Evolutionary conservation across 2,329 filamentous ascomycete species (phyloP).

Genomic region (Lojkania enalia): DNA sequence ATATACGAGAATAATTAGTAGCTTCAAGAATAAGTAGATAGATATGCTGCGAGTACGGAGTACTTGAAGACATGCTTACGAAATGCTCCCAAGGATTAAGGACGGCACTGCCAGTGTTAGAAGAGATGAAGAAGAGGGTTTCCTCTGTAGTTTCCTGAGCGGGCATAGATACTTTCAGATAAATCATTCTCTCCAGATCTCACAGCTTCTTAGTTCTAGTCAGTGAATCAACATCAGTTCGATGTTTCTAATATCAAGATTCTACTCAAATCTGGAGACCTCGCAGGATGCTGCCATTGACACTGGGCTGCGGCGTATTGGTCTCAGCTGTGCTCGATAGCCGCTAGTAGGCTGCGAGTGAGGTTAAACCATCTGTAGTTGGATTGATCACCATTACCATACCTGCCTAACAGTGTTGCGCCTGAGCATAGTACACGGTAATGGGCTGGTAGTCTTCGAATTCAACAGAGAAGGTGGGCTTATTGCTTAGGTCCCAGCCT

Average conservation of each 20-base stretch:
- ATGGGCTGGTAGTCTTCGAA: background rate
- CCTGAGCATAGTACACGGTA: background rate
- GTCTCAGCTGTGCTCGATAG: background rate
- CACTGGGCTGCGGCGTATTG: background rate
- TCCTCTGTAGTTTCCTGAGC: conserved; percentile 3
- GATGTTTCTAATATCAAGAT: background rate
- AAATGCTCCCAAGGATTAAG: conserved; percentile 6
- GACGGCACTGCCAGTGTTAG: conserved; percentile 7
- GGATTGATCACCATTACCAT: background rate
- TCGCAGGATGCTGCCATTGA: background rate
- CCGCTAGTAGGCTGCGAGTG: background rate
- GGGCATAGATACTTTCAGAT: background rate
- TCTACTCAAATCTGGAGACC: background rate
- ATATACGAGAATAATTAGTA: conserved; percentile 5
- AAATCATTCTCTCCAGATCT: conserved; percentile 1
- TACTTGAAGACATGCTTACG: conserved; percentile 8
- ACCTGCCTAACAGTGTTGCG: background rate
- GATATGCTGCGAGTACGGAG: conserved; percentile 4
- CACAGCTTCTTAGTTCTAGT: conserved; percentile 3
- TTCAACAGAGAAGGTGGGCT: background rate
- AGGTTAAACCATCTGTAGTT: background rate
- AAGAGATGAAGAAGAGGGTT: conserved; percentile 7
- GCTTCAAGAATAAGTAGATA: conserved; percentile 3
- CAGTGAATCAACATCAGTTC: background rate
- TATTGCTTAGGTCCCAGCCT: background rate